Conservation (phyloP, 1,284 basidiomycete genomes). For the Tylopilus orsonianus region DNA sequence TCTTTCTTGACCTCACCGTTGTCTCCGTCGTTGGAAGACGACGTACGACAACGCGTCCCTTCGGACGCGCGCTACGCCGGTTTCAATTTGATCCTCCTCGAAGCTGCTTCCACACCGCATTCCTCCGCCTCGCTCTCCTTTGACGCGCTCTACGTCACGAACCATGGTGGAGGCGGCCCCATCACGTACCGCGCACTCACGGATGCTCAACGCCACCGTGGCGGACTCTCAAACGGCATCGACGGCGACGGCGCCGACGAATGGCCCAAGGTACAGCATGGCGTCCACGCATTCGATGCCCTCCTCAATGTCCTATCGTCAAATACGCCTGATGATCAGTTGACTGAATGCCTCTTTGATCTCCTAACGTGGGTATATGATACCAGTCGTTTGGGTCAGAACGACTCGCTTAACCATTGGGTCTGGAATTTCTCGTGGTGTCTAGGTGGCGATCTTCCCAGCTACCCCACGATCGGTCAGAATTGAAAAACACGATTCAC, state of each 20-base stretch:
- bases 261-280: conserved; percentile 74
- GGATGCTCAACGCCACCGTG: conserved; percentile 46
- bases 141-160: conserved; percentile 60
- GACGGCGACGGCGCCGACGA: conserved; percentile 54
- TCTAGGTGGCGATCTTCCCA: conserved; percentile 49
- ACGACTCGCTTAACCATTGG: conserved; percentile 9
- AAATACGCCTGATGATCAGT: conserved; percentile 45
- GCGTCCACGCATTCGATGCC: conserved; percentile 45
- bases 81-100: conserved; percentile 72
- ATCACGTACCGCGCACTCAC: conserved; percentile 55
- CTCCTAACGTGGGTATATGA: conserved; percentile 58
- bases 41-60: conserved; percentile 44
- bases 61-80: conserved; percentile 61
- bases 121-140: conserved; percentile 38
- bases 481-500: conserved; percentile 61
- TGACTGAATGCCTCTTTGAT: conserved; percentile 58
- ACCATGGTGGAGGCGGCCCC: conserved; percentile 62
- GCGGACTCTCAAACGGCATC: conserved; percentile 72
- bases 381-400: neutral
- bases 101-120: conserved; percentile 29
- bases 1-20: conserved; percentile 49
- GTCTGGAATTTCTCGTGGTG: conserved; percentile 7
- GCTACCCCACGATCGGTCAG: conserved; percentile 46
- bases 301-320: conserved; percentile 39
- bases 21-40: conserved; percentile 33